These are phyloP conservation scores for Saccharomycopsis lassenensis DNA, from an alignment of 805 yeast species.

Conservation along the genomic window DNA sequence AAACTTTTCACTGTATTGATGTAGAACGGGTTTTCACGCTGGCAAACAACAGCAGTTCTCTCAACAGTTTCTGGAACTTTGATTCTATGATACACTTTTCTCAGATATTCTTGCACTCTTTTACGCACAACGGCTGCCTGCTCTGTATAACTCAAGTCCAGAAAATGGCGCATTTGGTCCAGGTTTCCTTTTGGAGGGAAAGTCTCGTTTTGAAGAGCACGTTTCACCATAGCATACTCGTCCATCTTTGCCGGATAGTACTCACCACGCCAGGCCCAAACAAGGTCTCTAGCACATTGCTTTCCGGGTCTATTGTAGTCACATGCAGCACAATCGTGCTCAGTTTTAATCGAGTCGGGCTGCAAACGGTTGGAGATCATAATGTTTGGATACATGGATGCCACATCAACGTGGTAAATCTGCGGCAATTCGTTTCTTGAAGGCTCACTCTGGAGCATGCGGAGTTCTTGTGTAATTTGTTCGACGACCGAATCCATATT, in stretches of 20 bases:
- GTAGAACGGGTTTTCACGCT: conserved; percentile 94
- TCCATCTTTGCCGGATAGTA: conserved; percentile 82
- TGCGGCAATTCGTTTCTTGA: conserved; percentile 67
- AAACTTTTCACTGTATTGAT: conserved; percentile 89
- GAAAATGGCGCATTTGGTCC: conserved; percentile 50
- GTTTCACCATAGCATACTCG: conserved; percentile 82
- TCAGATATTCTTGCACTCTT: conserved; percentile 72
- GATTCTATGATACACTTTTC: conserved; percentile 72
- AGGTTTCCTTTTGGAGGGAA: conserved; percentile 37
- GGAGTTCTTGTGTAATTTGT: conserved; percentile 41
- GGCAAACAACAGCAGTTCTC: conserved; percentile 91
- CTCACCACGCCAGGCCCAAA: conserved; percentile 99
- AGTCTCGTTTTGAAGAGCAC: conserved; percentile 68
- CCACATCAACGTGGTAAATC: conserved; percentile 96
- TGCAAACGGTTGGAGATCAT: conserved; percentile 96
- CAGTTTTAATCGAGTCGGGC: conserved; percentile 95
- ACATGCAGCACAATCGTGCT: conserved; percentile 94
- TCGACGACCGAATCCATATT: conserved; percentile 69
- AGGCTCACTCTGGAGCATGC: conserved; percentile 52
- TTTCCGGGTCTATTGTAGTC: conserved; percentile 95
- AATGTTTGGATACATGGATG: conserved; percentile 98
- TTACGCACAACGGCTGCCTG: conserved; percentile 70
- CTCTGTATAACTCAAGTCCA: conserved; percentile 64
- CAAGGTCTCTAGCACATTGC: conserved; percentile 77
- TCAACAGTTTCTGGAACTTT: conserved; percentile 77